Evolutionary conservation across 2,329 filamentous ascomycete species (phyloP), one percentile per base, ranked within the genome.

Genomic region (Alternaria infectoria): DNA sequence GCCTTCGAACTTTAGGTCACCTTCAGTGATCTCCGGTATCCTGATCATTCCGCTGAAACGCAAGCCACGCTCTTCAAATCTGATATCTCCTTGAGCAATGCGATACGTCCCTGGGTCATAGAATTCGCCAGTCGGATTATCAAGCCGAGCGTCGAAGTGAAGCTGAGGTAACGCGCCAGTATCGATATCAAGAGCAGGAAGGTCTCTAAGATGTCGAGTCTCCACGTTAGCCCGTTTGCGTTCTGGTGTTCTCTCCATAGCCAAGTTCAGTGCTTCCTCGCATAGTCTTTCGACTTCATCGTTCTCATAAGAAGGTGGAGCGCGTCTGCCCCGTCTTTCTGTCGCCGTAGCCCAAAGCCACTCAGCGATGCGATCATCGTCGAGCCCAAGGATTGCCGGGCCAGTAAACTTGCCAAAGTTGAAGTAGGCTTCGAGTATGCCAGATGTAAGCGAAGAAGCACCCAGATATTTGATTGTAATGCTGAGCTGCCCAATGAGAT

Each of bases 241-340:
- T 28, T 1, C n/a, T 3, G 12, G 10, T 8, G 25, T n/a, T 30
- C 25, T 19, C 2, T 12, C 5, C 46, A 2, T 6, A 17, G 46
- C 23, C 10, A 49, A 5, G 0, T 26, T 2, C 3, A 49, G 23
- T 49, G 23, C 25, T 2, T 0, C 12, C 23, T 26, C 12, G 46
- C 26, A 11, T 5, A 49, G 15, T 4, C 46, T 49, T 5, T 7
- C 5, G 1, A 19, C 15, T 23, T 28, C 23, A 3, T 1, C 25
- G 6, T 28, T 15, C 6, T 1, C 13, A 1, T 36, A 21, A 13
- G 0, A 2, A 21, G 17, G 0, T 0, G 12, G 19, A 46, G 5
- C 17, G 0, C 19, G 10, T 15, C 1, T 3, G 19, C 12, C 19
- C 1, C 12, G 19, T 15, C 44, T 46, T 23, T 49, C 46, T 28